Evolutionary conservation across 139 green algal genomes (phyloP), one percentile per base, ranked within the genome.

Genomic region (Asterochloris sp.): DNA sequence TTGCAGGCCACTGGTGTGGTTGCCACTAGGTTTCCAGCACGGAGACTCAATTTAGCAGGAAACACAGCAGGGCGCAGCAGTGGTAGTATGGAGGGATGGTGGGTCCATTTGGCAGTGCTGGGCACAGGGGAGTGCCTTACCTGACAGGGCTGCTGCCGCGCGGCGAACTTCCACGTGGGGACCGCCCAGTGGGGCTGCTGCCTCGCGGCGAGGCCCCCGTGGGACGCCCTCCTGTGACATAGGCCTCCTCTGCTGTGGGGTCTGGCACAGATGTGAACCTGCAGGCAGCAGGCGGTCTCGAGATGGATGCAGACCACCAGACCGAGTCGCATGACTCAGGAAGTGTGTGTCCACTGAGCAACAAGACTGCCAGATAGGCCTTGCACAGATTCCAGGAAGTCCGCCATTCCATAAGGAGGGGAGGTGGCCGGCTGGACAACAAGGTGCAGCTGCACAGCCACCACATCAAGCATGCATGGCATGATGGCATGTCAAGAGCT

Each of bases 191-290:
- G 17, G 81, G 81, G 73, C 73, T 80, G 17, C 62, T 74, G 27
- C 81, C 81, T n/a, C 73, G 27, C 17, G 81, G 80, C 24, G 60
- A 69, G 19, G 47, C 29, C n/a, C 60, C 76, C 13, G 76, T 80
- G 23, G 76, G 76, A n/a, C 76, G 76, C 47, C 60, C 68, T 61
- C 68, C 64, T 16, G 38, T 74, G 26, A 78, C 76, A 29, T 78
- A 79, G 38, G 76, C 74, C 11, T 89, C 89, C 12, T 91, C 90
- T 21, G 93, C 92, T 0, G 89, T 88, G 0, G 88, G 86, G 81
- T 94, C 89, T 14, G 86, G 85, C 62, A 87, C 27, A 47, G 29
- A 24, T 73, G 66, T 73, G 66, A 73, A 21, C 19, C 19, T 73
- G 66, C 21, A 26, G 66, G 66, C 66, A 73, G 66, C 19, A 73